Evolutionary conservation across 352 stramenopile genomes (phyloP).

Genomic region (Phytophthora lateralis): DNA sequence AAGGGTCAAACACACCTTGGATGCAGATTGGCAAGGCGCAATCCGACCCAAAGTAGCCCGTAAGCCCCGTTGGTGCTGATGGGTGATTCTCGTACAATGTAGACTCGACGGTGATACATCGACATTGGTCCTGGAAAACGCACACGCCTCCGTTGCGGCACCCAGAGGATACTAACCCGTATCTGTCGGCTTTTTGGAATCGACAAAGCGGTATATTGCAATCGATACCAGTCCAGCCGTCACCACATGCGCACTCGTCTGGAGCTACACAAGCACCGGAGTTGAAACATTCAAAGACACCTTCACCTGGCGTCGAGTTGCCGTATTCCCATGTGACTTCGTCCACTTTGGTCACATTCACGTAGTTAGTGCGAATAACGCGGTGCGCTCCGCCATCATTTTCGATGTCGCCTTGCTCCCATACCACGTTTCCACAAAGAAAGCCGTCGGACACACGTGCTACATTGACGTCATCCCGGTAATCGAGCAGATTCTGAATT

Average conservation of each 20-base stretch:
- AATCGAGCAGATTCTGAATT: slow-evolving; percentile 57
- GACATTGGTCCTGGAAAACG: slow-evolving; percentile 91
- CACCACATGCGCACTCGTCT: slow-evolving; percentile 91
- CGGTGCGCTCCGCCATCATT: slow-evolving; percentile 53
- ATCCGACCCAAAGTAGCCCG: slow-evolving; percentile 93
- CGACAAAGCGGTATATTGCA: slow-evolving; percentile 94
- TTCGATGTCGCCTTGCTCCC: slow-evolving; percentile 93
- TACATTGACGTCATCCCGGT: slow-evolving; percentile 63
- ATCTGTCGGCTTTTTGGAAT: slow-evolving; percentile 52
- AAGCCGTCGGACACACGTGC: slow-evolving; percentile 58
- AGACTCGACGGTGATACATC: slow-evolving; percentile 90
- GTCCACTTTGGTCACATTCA: slow-evolving; percentile 90
- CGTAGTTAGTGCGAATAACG: slow-evolving; percentile 90
- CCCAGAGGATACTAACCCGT: slow-evolving; percentile 67
- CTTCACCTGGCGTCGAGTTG: slow-evolving; percentile 75
- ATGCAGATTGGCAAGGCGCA: slow-evolving; percentile 96
- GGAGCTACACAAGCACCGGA: slow-evolving; percentile 91
- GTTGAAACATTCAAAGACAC: slow-evolving; percentile 96
- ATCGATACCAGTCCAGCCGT: slow-evolving; percentile 94
- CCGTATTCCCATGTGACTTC: slow-evolving; percentile 77
- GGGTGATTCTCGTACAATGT: slow-evolving; percentile 80
- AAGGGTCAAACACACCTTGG: slow-evolving; percentile 94
- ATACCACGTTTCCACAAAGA: slow-evolving; percentile 90
- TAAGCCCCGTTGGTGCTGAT: slow-evolving; percentile 79
- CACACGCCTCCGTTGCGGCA: slow-evolving; percentile 95